These are phyloP conservation scores for Backusella circina DNA, from an alignment of 192 early-diverging fungal genomes.

Conservation along the genomic window DNA sequence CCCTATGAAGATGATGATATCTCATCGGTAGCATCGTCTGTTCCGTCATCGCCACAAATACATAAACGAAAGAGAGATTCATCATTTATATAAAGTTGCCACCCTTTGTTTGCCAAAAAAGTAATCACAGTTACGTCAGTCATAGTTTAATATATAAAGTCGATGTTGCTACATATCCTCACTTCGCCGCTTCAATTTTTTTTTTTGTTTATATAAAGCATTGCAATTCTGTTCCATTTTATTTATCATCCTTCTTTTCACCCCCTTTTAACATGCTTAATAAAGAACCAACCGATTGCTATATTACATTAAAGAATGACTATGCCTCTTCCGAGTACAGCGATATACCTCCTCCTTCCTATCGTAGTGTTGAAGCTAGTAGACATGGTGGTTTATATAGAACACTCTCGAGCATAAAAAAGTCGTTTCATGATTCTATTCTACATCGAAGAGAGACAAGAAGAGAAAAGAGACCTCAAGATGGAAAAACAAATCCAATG, in stretches of 20 bases:
- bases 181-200: no score
- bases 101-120: neutral
- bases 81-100: neutral
- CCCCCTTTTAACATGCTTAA: neutral
- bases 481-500: constrained; percentile 32
- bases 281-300: neutral
- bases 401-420: neutral
- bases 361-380: neutral
- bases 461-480: constrained; percentile 26
- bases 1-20: neutral
- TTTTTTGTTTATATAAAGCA: no score
- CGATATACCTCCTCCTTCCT: neutral
- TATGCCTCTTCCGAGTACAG: neutral
- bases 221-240: neutral
- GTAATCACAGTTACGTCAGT: neutral
- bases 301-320: neutral
- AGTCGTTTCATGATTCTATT: constrained; percentile 3
- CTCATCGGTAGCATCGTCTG: neutral
- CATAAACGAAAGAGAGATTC: neutral
- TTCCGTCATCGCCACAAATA: neutral
- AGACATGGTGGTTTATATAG: neutral
- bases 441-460: neutral
- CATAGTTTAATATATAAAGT: neutral
- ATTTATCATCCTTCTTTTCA: neutral
- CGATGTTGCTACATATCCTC: no score